Evolutionary conservation across 208 protist genomes (phyloP), one percentile per base, ranked within the genome.

Genomic region (Trypanosoma mega): DNA sequence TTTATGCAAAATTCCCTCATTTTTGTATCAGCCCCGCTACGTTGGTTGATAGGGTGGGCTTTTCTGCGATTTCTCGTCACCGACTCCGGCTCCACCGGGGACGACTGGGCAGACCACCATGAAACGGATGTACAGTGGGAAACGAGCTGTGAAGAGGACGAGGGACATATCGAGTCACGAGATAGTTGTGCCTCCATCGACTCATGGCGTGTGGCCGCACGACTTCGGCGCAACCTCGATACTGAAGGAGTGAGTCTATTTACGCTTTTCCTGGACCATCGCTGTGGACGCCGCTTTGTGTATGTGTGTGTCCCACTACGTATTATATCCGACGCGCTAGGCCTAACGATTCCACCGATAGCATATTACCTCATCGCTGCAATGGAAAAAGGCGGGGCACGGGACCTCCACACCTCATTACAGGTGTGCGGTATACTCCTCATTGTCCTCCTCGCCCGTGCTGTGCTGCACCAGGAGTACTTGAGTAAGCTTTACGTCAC

Each of bases 391-490:
- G 39, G 31, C 1, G 11, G 9, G 20, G 11, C 34, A 45, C 3
- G 24, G 31, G 14, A 36, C 2, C 21, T 46, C 1, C 18, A 18
- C 39, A 34, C 48, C 45, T 2, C 68, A 51, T 5, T 90, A 34
- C 26, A 54, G n/a, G 62, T 86, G 39, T 84, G 79, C 41, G 60
- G 52, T 6, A 47, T 70, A 23, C 57, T 89, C 20, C 70, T 89
- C 23, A 46, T 70, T 16, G 68, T 78, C 9, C 47, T 86, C 21
- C 58, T 82, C 24, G 45, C 72, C 27, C 85, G 87, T 55, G 76
- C 68, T 6, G 51, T 92, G 33, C 62, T 87, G 34, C 85, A 84
- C 29, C 85, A 92, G 56, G 54, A 66, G 37, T 92, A 92, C 63
- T 64, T 90, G 31, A 69, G 62, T 48, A 77, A 90, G 34, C 69